phyloP scores from a whole-genome alignment of 768 basidiomycete genomes.

The Macrolepiota albuminosa region DNA sequence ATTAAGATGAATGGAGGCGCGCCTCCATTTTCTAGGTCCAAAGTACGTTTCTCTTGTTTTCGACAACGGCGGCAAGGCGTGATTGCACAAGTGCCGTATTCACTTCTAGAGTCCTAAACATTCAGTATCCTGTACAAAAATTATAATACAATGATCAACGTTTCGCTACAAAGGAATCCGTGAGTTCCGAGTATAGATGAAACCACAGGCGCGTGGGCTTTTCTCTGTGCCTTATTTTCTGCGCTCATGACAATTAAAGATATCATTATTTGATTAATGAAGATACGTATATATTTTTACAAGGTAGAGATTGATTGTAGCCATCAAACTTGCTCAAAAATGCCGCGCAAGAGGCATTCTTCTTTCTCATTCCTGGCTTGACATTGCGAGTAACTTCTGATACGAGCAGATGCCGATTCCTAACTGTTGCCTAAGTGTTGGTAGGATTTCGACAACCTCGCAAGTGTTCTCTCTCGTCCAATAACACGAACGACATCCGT shows the following conservation, averaged over 20 bases:
- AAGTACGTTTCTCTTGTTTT: neutral
- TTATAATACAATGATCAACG: no score
- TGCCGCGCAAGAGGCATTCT: neutral
- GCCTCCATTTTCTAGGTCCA: neutral
- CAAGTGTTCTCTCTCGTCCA: conserved; percentile 37
- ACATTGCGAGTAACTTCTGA: neutral
- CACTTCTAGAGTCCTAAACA: neutral
- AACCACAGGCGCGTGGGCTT: neutral
- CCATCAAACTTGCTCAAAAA: neutral
- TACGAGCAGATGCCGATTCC: neutral
- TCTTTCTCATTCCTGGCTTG: neutral
- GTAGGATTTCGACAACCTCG: conserved; percentile 23
- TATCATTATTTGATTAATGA: neutral
- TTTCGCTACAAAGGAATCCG: no score
- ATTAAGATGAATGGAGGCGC: neutral
- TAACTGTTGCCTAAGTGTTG: neutral
- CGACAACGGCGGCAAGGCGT: neutral
- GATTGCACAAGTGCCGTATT: no score
- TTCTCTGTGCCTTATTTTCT: neutral
- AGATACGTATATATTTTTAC: neutral
- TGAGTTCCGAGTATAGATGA: neutral
- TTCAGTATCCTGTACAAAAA: neutral
- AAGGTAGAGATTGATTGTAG: neutral
- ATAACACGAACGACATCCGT: conserved; percentile 40
- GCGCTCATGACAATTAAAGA: neutral